phyloP scores from a whole-genome alignment of 805 yeast genomes.

The Lachancea sp. region DNA sequence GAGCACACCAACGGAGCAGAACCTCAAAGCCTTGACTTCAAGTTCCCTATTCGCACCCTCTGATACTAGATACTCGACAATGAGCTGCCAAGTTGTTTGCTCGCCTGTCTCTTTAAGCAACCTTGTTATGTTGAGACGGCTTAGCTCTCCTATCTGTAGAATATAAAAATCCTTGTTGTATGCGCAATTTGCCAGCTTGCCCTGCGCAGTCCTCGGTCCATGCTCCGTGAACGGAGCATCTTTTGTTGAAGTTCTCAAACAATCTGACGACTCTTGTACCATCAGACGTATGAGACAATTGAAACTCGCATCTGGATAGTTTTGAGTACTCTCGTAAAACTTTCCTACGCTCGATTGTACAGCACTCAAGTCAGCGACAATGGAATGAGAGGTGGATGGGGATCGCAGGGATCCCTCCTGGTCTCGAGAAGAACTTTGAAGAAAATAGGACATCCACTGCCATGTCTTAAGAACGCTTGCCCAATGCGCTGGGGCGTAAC shows the following conservation, averaged over 20 bases:
- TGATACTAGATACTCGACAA: conserved; percentile 42
- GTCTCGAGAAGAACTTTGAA: conserved; percentile 53
- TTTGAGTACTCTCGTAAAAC: conserved; percentile 54
- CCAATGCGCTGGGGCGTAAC: conserved; percentile 61
- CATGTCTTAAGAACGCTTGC: conserved; percentile 50
- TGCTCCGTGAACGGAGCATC: conserved; percentile 7
- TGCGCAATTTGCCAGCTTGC: conserved; percentile 35
- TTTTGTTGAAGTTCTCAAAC: conserved; percentile 9
- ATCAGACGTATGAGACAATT: conserved; percentile 42
- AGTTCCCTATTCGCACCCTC: conserved; percentile 41
- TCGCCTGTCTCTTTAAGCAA: conserved; percentile 35
- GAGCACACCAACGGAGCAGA: conserved; percentile 45
- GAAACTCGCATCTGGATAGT: conserved; percentile 49
- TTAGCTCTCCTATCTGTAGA: conserved; percentile 45
- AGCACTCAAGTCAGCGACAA: conserved; percentile 41
- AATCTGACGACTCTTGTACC: conserved; percentile 36
- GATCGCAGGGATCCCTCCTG: conserved; percentile 34
- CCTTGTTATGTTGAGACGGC: conserved; percentile 46
- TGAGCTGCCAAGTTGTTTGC: conserved; percentile 41
- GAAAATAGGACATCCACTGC: conserved; percentile 71
- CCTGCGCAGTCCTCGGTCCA: conserved; percentile 21
- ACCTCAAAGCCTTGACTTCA: conserved; percentile 39
- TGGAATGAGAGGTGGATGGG: conserved; percentile 39
- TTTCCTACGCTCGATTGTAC: conserved; percentile 54
- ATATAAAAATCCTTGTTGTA: conserved; percentile 53